Evolutionary conservation across 2,329 filamentous ascomycete species (phyloP).

Genomic region (Biscogniauxia sp.): DNA sequence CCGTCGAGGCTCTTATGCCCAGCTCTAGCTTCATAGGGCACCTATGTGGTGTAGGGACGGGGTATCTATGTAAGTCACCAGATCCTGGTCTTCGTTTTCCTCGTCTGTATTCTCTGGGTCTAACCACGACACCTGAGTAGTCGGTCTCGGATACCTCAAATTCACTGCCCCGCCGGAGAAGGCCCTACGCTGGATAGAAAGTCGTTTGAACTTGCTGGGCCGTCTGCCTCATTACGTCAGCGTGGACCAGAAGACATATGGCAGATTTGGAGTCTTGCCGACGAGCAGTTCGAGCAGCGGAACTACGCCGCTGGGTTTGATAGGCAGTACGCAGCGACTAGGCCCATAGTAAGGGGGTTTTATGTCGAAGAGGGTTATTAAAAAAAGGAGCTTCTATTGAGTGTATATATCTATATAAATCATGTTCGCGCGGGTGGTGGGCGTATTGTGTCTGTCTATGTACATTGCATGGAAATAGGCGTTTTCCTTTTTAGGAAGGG

Average conservation of each 20-base stretch:
- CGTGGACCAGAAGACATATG: conserved; percentile 93
- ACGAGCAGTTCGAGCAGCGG: conserved; percentile 42
- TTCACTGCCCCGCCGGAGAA: conserved; percentile 88
- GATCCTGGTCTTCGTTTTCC: neutral
- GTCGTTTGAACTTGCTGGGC: conserved; percentile 79
- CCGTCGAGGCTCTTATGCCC: conserved; percentile 74
- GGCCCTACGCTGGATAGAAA: conserved; percentile 83
- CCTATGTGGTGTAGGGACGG: conserved; percentile 76
- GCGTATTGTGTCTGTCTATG: neutral
- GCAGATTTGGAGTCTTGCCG: conserved; percentile 85
- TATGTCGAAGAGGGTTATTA: neutral
- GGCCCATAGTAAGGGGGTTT: conserved; percentile 52
- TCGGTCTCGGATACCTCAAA: conserved; percentile 84
- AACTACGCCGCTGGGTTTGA: conserved; percentile 56
- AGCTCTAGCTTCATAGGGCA: conserved; percentile 84
- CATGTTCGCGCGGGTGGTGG: neutral
- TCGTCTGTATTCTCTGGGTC: conserved; percentile 1
- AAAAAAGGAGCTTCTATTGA: neutral
- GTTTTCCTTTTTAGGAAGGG: neutral
- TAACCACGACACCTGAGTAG: conserved; percentile 41
- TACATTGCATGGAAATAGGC: neutral
- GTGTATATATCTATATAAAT: neutral
- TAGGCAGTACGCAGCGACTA: conserved; percentile 64
- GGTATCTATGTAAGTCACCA: conserved; percentile 74
- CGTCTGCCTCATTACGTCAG: conserved; percentile 89